Base-by-base conservation (phyloP, 176 grass and related monocot species). In the Musa itinerans region DNA sequence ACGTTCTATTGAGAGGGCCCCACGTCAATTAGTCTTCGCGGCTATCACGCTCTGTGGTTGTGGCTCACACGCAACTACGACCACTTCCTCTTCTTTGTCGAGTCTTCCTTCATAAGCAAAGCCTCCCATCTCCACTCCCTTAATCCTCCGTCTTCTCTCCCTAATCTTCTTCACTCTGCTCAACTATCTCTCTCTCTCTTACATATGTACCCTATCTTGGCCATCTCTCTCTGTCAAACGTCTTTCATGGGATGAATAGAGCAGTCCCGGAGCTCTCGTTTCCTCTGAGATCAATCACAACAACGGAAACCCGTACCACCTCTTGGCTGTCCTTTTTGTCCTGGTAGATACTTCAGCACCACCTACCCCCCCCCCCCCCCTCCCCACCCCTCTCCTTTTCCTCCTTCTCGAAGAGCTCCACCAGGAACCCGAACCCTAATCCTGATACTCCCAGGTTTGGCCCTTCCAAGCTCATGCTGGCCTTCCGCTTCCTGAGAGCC, bases 401-500 rank as follows among this genome's bases (percentile, higher is more conserved):
- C n/a, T n/a, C n/a, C n/a, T n/a, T n/a, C n/a, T n/a, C n/a, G 25
- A 56, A 56, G 3, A 26, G 51, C 52, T 29, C 11, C 11, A 27
- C 10, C 16, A 48, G 67, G n/a, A 63, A 51, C 74, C 74, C 19
- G 50, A 63, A 50, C 25, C 34, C 10, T 73, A 27, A 43, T 43
- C 34, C 34, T 5, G 4, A 19, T 69, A 8, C 22, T 24, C 21
- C 63, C 10, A 43, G 34, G 34, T 43, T 43, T 43, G 34, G 34
- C 34, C 63, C 20, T 66, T 11, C 67, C 25, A 69, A 55, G 52
- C 17, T 5, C 54, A 76, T 63, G 74, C 8, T 19, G 57, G 29
- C 56, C 74, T 63, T 63, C 26, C 58, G 16, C 17, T 76, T 76
- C 27, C 57, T 63, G 19, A 9, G 29, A 43, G 74, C 74, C 29